phyloP scores from a whole-genome alignment of 2,329 filamentous ascomycete species.

The Triangularia setosa region DNA sequence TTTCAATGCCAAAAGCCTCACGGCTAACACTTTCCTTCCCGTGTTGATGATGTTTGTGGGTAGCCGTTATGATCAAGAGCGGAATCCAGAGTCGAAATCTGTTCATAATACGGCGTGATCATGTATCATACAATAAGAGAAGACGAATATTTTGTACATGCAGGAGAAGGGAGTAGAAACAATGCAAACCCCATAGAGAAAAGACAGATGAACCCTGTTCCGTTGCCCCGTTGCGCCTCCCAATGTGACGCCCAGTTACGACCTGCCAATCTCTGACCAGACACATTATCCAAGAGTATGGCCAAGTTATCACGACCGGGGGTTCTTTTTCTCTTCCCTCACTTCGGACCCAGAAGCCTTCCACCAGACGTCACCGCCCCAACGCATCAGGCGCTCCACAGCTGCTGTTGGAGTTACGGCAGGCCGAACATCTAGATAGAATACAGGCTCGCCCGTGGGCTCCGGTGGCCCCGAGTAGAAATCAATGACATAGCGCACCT shows the following conservation, averaged over 20 bases:
- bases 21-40: not conserved
- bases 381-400: conserved; percentile 77
- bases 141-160: not conserved
- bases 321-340: conserved; percentile 35
- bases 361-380: conserved; percentile 95
- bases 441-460: conserved; percentile 84
- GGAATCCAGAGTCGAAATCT: not conserved
- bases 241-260: not conserved
- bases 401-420: conserved; percentile 78
- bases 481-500: conserved; percentile 94
- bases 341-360: conserved; percentile 71
- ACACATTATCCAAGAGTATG: not conserved
- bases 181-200: not conserved
- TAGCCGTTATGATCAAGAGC: not conserved
- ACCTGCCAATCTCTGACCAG: not conserved
- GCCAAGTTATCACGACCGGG: not conserved
- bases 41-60: not conserved
- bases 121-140: not conserved
- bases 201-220: not conserved
- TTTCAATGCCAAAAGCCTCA: not conserved
- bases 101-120: not conserved
- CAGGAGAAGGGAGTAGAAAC: conserved; percentile 12
- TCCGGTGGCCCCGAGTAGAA: conserved; percentile 86
- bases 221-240: not conserved
- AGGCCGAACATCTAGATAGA: conserved; percentile 90